phyloP scores from a whole-genome alignment of 2,329 filamentous ascomycete species.

The Scedosporium apiospermum region DNA sequence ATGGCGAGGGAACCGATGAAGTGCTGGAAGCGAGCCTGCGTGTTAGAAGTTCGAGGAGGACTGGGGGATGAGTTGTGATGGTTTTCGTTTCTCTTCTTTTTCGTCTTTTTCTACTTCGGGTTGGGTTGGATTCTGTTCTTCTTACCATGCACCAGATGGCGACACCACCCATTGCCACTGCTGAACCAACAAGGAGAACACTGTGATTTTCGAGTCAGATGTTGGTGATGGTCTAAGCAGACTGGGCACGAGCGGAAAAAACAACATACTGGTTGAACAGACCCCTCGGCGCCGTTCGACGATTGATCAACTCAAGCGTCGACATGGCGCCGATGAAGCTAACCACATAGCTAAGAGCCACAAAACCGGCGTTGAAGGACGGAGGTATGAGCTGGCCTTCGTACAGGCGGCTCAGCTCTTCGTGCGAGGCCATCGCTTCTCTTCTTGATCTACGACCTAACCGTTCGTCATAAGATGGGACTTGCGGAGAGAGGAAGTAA shows the following conservation, averaged over 20 bases:
- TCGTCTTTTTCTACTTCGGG: not conserved
- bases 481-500: too few species aligned
- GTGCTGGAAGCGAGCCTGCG: constrained; percentile 39
- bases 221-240: constrained; percentile 27
- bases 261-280: constrained; percentile 54
- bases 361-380: constrained; percentile 48
- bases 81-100: too few species aligned
- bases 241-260: not conserved
- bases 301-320: constrained; percentile 72
- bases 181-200: constrained; percentile 51
- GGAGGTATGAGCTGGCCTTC: constrained; percentile 35
- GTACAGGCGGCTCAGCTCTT: constrained; percentile 28
- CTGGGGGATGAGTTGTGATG: too few species aligned
- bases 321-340: constrained; percentile 70
- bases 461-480: too few species aligned
- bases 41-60: constrained; percentile 3
- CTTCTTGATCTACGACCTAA: not conserved
- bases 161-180: constrained; percentile 64
- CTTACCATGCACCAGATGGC: constrained; percentile 63
- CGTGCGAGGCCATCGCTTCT: not conserved
- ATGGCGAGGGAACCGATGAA: constrained; percentile 78
- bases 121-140: not conserved
- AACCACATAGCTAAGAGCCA: constrained; percentile 65
- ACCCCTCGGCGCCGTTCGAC: constrained; percentile 60
- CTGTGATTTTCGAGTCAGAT: not conserved